Base-by-base conservation (phyloP, 495 filamentous ascomycete genomes). In the Pseudotulostoma volvatum region DNA sequence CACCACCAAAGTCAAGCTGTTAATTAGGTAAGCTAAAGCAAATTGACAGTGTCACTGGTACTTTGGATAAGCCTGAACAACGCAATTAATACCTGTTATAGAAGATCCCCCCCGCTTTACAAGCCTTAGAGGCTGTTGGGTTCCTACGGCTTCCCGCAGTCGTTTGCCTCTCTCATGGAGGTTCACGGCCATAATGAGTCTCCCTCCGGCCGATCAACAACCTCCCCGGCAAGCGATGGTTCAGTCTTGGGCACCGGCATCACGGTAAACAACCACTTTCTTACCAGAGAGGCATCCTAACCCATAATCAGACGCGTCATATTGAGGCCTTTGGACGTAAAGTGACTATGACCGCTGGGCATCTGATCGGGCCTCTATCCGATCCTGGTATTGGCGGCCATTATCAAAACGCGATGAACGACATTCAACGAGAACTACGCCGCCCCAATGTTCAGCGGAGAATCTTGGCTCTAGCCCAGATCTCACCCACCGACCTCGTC, bases 291-390 rank as follows among this genome's bases (percentile, higher is more conserved):
- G 19, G 2, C 23, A 13, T 7, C n/a, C 40, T 42, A 23, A 42
- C 13, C 8, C 21, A 31, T 0, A 4, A 18, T 46, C 54, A 96
- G 88, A 73, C 84, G 33, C 77, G 84, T 50, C 81, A 87, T 45
- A 62, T 99, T 44, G 85, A 94, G 60, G 84, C 86, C 28, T 94
- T 99, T 60, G 75, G 84, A 37, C 74, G 86, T 48, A 99, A 93
- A 62, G 86, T 99, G 40, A 87, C 87, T 18, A 84, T 83, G 16
- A 96, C 90, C 13, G 92, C 90, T 31, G 80, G 76, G 52, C 85
- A 92, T 53, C 66, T 99, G 44, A 85, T 93, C 38, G 77, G 73
- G 36, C 77, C 79, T 18, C 49, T 73, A 28, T 60, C 70, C 40
- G 83, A 88, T 47, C 55, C 68, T 13, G 60, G 57, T 34, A 55